Percentiles rank a stretch among this genome's conserved stretches.
phyloP scores from a whole-genome alignment of 768 basidiomycete species.

The Tubosaeta brunneosetosa region DNA sequence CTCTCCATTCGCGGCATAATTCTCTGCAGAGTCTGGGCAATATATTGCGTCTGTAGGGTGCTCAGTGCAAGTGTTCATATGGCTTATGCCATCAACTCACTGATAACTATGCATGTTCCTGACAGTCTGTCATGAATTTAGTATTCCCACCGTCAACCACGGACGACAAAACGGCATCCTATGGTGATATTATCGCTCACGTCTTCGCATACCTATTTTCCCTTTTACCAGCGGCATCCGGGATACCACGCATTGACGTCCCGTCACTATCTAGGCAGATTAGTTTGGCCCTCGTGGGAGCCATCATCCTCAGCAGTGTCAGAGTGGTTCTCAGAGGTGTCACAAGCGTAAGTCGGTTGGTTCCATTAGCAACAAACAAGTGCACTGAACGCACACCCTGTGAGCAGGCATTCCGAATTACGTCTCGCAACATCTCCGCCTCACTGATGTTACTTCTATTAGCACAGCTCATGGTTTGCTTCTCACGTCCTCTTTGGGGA shows the following conservation, averaged over 20 bases:
- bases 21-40: conserved; percentile 51
- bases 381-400: not conserved
- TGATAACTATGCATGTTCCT: conserved; percentile 13
- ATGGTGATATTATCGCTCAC: conserved; percentile 40
- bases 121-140: conserved; percentile 32
- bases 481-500: conserved; percentile 10
- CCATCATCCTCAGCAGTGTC: conserved; percentile 71
- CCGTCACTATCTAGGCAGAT: conserved; percentile 47
- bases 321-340: conserved; percentile 66
- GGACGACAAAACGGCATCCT: conserved; percentile 40
- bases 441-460: conserved; percentile 73
- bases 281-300: conserved; percentile 68
- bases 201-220: conserved; percentile 38
- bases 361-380: not conserved
- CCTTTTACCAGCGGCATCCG: conserved; percentile 32
- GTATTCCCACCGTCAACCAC: conserved; percentile 27
- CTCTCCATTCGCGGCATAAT: conserved; percentile 53
- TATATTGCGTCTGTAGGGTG: conserved; percentile 63
- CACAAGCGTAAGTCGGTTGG: conserved; percentile 42
- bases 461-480: conserved; percentile 74
- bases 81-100: not conserved
- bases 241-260: conserved; percentile 30
- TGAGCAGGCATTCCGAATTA: conserved; percentile 54
- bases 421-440: conserved; percentile 65
- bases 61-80: conserved; percentile 45